Percentiles rank a stretch among this genome's conserved stretches.
These are phyloP conservation scores for Fusarium agapanthi DNA, from an alignment of 2,329 filamentous ascomycete species.

Conservation along the genomic window DNA sequence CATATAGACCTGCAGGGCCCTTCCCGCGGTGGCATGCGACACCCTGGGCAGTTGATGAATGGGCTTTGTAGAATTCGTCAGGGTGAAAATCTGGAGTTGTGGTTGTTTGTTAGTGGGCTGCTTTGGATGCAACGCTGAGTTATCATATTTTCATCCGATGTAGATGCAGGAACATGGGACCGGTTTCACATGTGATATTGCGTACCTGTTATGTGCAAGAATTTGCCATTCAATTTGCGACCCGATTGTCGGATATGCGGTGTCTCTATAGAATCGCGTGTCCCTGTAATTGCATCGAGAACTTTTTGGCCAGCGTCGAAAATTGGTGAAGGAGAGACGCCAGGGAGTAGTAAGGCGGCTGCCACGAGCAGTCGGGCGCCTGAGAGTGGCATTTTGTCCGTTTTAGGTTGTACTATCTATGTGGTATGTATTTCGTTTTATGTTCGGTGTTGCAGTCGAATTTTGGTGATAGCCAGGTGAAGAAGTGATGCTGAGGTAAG, in stretches of 20 bases:
- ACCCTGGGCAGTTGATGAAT: constrained; percentile 74
- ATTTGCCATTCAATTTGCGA: constrained; percentile 73
- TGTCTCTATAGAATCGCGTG: constrained; percentile 16
- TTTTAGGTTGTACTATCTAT: neutral
- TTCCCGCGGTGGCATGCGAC: constrained; percentile 81
- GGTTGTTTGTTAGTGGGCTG: constrained; percentile 26
- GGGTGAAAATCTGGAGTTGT: constrained; percentile 81
- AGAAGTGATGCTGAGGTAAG: neutral
- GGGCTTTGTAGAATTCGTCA: constrained; percentile 84
- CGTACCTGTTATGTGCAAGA: constrained; percentile 88
- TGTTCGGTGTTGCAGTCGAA: neutral
- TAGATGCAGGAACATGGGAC: constrained; percentile 13
- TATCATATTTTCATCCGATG: constrained; percentile 9
- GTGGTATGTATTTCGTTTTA: neutral
- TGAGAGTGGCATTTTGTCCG: constrained; percentile 36
- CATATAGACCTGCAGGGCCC: constrained; percentile 82
- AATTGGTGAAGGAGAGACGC: constrained; percentile 37
- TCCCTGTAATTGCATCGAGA: constrained; percentile 21
- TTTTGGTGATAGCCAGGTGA: constrained; percentile 1
- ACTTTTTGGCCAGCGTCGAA: constrained; percentile 30
- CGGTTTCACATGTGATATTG: constrained; percentile 11
- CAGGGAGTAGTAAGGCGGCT: constrained; percentile 37
- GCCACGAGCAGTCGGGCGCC: constrained; percentile 44
- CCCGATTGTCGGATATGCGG: constrained; percentile 36
- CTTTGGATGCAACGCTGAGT: neutral